Conservation (phyloP, 495 filamentous ascomycete species). For the Patellaria atrata region DNA sequence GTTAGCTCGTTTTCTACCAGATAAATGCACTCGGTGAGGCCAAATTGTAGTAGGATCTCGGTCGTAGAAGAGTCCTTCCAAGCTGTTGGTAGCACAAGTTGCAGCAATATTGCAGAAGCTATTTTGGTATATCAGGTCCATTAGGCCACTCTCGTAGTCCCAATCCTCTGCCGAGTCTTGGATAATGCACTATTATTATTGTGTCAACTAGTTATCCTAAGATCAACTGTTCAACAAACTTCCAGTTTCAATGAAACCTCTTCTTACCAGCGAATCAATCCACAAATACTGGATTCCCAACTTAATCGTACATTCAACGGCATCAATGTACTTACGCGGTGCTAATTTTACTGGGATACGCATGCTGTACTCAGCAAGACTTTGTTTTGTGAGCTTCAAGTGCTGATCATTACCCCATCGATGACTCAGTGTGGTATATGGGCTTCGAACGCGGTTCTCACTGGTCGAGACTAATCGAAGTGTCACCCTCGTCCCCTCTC, state of each 20-base stretch:
- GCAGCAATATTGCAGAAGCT: not conserved
- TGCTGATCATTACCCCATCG: constrained; percentile 1
- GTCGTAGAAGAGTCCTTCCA: constrained; percentile 4
- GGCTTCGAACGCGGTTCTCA: no score
- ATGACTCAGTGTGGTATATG: constrained; percentile 2
- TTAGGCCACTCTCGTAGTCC: not conserved
- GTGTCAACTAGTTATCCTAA: no score
- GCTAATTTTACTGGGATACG: not conserved
- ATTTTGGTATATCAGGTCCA: not conserved
- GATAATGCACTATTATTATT: no score
- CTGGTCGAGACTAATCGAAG: no score
- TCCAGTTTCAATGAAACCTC: no score
- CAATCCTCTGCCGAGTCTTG: constrained; percentile 1
- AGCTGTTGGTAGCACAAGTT: not conserved
- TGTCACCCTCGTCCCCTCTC: no score
- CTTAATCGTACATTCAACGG: not conserved
- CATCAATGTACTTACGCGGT: not conserved
- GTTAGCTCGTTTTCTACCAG: no score
- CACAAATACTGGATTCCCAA: not conserved
- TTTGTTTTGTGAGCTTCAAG: not conserved
- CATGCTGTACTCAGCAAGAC: not conserved
- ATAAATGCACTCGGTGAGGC: no score
- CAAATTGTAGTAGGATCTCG: no score
- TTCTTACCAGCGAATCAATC: constrained; percentile 1
- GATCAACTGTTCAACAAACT: no score